Conservation (phyloP, 495 filamentous ascomycete genomes). For the Aspergillus indologenus region DNA sequence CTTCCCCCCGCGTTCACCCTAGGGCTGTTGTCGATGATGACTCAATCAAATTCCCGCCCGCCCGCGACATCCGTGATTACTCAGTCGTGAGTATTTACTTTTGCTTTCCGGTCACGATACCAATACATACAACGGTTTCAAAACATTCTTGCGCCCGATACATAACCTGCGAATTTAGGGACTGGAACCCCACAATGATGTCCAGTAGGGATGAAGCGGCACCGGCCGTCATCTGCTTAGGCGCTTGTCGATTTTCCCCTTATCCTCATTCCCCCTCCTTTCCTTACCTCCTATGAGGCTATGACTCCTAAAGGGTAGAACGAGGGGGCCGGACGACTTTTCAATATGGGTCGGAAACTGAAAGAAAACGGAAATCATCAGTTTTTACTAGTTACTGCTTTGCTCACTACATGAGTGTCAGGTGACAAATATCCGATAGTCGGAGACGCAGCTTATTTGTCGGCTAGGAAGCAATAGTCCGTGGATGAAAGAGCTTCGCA, state of each 20-base stretch:
- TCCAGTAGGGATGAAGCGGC: constrained; percentile 16
- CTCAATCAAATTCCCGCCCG: not conserved
- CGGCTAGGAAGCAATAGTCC: not conserved
- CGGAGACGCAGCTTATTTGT: constrained; percentile 4
- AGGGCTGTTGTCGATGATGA: not conserved
- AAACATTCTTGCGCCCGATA: not conserved
- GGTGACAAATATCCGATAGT: constrained; percentile 12
- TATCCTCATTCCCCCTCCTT: constrained; percentile 1
- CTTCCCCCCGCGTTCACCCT: constrained; percentile 14
- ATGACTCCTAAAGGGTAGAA: not conserved
- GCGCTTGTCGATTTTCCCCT: not conserved
- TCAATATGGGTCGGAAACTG: not conserved
- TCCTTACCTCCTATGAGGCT: not conserved
- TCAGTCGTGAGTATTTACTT: not conserved
- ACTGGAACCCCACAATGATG: constrained; percentile 11
- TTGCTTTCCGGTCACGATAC: constrained; percentile 2
- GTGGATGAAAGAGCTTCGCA: not conserved
- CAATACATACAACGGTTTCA: not conserved
- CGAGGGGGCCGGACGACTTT: not conserved
- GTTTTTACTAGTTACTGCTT: not conserved
- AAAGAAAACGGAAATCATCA: not conserved
- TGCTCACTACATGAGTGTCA: constrained; percentile 7
- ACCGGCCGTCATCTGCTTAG: constrained; percentile 6
- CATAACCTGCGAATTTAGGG: not conserved
- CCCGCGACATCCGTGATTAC: not conserved